Evolutionary conservation across 495 filamentous ascomycete genomes (phyloP).

Genomic region (Aspergillus mulundensis): DNA sequence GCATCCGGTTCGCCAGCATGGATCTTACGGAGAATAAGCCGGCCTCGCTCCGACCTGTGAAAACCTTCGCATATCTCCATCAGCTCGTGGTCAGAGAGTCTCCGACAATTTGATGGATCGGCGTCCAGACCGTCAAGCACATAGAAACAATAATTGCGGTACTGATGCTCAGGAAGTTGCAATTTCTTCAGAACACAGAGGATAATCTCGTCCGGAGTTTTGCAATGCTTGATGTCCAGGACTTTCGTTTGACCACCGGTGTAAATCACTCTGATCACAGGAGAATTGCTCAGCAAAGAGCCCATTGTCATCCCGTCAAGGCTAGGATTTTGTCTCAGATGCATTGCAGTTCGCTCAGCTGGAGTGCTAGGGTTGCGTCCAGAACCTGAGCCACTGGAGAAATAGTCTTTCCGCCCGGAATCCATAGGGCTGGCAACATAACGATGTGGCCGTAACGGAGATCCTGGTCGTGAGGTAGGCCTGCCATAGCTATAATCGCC

Average conservation of each 20-base stretch:
- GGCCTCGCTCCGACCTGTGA: slow-evolving; percentile 68
- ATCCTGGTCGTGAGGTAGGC: slow-evolving; percentile 62
- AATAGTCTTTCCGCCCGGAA: slow-evolving; percentile 50
- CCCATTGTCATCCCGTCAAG: slow-evolving; percentile 79
- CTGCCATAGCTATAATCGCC: slow-evolving; percentile 48
- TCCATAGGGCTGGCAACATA: slow-evolving; percentile 51
- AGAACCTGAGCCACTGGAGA: slow-evolving; percentile 45
- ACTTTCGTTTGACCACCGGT: slow-evolving; percentile 87
- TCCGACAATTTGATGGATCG: slow-evolving; percentile 69
- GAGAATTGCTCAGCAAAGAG: slow-evolving; percentile 69
- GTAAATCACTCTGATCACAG: slow-evolving; percentile 87
- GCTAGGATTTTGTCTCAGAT: slow-evolving; percentile 58
- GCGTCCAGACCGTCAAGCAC: slow-evolving; percentile 79
- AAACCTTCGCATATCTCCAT: slow-evolving; percentile 70
- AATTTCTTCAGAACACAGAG: slow-evolving; percentile 81
- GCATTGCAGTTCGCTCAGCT: slow-evolving; percentile 39
- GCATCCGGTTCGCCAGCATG: slow-evolving; percentile 80
- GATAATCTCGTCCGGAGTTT: slow-evolving; percentile 86
- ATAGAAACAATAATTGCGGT: slow-evolving; percentile 79
- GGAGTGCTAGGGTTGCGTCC: slow-evolving; percentile 46
- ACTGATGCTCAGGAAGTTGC: slow-evolving; percentile 66
- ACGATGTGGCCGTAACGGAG: slow-evolving; percentile 55
- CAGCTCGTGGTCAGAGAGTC: slow-evolving; percentile 77
- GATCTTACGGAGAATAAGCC: slow-evolving; percentile 85
- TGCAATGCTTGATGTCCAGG: slow-evolving; percentile 82